Evolutionary conservation across 345 rosid species (phyloP).

Genomic region (Populus pruinosa): DNA sequence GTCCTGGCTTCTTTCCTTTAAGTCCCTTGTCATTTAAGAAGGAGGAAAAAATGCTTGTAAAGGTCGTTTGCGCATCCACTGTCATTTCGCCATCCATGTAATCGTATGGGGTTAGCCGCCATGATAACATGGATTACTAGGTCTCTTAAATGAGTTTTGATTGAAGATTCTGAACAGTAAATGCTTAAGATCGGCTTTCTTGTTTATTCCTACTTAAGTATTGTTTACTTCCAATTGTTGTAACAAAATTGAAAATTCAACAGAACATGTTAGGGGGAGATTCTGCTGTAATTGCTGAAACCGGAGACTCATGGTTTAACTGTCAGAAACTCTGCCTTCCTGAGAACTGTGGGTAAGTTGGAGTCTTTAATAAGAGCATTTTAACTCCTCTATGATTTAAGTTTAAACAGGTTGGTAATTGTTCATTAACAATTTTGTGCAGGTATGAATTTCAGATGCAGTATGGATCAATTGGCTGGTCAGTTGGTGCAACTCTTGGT

Average conservation of each 20-base stretch:
- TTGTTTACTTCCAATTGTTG: background rate
- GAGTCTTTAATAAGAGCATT: background rate
- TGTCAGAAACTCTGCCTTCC: constrained; percentile 75
- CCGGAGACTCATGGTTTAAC: constrained; percentile 83
- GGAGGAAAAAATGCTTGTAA: background rate
- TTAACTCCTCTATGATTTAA: background rate
- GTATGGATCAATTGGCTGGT: constrained; percentile 80
- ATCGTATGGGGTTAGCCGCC: background rate
- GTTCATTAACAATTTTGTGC: constrained; percentile 10
- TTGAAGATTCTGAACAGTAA: background rate
- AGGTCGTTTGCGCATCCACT: background rate
- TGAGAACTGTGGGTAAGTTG: constrained; percentile 59
- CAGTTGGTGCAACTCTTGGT: constrained; percentile 74
- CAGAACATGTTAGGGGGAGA: constrained; percentile 53
- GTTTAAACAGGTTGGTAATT: background rate
- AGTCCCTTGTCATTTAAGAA: background rate
- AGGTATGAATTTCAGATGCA: constrained; percentile 84
- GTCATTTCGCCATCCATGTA: background rate
- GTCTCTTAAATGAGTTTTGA: background rate
- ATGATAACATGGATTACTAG: background rate
- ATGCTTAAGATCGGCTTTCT: background rate
- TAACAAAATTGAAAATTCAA: background rate
- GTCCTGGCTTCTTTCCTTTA: background rate
- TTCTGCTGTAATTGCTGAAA: constrained; percentile 64
- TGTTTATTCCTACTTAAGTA: background rate